A percentile compares a stretch with the other conserved stretches of the same genome.
phyloP scores from a whole-genome alignment of 2,329 filamentous ascomycete species.

The Scleromitrula shiraiana region DNA sequence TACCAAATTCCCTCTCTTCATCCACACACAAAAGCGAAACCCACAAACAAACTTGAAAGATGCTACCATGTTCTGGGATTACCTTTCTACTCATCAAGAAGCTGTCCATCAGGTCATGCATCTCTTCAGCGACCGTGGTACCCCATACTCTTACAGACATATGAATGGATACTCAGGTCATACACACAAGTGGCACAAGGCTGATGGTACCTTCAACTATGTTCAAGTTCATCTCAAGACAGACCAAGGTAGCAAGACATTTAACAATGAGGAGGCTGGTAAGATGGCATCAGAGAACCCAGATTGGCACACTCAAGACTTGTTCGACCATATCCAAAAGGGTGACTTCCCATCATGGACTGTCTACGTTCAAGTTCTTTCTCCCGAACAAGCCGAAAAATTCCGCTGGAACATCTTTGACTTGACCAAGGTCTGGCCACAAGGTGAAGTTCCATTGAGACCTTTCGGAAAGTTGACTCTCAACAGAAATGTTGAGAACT shows the following conservation, averaged over 20 bases:
- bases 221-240: constrained; percentile 57
- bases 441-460: constrained; percentile 51
- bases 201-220: constrained; percentile 58
- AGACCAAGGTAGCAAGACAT: constrained; percentile 52
- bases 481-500: constrained; percentile 54
- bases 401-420: constrained; percentile 60
- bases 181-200: constrained; percentile 59
- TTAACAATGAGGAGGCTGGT: constrained; percentile 49
- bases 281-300: constrained; percentile 49
- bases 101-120: constrained; percentile 56
- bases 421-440: constrained; percentile 62
- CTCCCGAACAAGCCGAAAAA: constrained; percentile 52
- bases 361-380: constrained; percentile 55
- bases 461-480: constrained; percentile 55
- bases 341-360: constrained; percentile 57
- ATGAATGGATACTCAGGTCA: constrained; percentile 64
- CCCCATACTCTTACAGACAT: constrained; percentile 55
- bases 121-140: constrained; percentile 59
- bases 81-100: constrained; percentile 53
- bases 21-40: constrained; percentile 71
- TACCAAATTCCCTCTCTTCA: constrained; percentile 66
- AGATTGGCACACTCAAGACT: constrained; percentile 55
- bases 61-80: constrained; percentile 41
- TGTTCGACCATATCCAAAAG: constrained; percentile 53
- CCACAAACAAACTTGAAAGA: constrained; percentile 64